Evolutionary conservation across 805 yeast species (phyloP), one percentile per base, ranked within the genome.

Genomic region (Ogataea angusta): DNA sequence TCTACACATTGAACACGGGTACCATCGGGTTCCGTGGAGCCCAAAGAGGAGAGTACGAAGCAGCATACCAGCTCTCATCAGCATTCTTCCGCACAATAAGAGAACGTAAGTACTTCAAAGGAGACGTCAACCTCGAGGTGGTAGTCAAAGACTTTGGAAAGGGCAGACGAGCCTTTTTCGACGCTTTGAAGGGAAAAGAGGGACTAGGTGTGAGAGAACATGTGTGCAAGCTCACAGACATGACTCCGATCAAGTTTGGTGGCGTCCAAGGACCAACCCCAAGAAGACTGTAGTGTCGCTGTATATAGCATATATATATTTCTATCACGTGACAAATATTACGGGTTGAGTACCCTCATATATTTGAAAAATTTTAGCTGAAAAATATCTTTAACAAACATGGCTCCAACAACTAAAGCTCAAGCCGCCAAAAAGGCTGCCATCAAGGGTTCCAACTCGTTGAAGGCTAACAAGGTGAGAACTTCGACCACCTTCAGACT

Each of bases 401-500:
- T 57, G 62, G 62, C 62, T 56, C 57, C 62, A 56, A 48, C 72
- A 59, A 72, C 70, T 58, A 85, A 93, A 80, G 99, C 99, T 76
- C 78, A 88, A 70, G 80, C 86, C 74, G 98, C 99, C 73, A 89
- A 93, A 83, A 93, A 91, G 81, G 93, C 97, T 72, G 97, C 87
- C 74, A 84, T 85, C 69, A 93, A 91, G 78, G 99, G 99, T 76
- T 79, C 91, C 64, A 84, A 88, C 81, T 80, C 86, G 64, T 79
- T 85, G 73, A 89, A 89, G 82, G 78, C 85, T 62, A 68, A 80
- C 67, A 90, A 90, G 81, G 93, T 86, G 69, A 89, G 97, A 84
- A 86, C 96, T 65, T 75, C 83, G 59, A 80, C 98, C 67, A 77
- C 95, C 67, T 93, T 93, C 95, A 85, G 90, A 76, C 78, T 85